These are phyloP conservation scores for Stephanocyclus meneghinianus DNA, from an alignment of 352 stramenopile genomes.

Conservation along the genomic window DNA sequence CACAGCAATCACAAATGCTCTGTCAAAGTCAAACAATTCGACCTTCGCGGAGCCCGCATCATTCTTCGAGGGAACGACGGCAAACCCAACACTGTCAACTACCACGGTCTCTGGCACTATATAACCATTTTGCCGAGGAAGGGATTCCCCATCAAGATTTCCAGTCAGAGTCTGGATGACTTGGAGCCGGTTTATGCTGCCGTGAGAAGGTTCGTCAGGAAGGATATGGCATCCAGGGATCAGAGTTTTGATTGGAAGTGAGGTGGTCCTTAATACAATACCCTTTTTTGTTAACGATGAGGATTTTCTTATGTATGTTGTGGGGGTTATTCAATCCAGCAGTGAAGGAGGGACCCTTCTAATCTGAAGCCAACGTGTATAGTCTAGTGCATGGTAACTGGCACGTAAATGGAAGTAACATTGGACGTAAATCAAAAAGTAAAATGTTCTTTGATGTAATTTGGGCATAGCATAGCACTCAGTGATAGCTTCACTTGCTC, in stretches of 20 bases:
- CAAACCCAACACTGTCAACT: conserved; percentile 75
- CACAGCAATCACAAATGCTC: conserved; percentile 72
- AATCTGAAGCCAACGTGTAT: too few relatives aligned
- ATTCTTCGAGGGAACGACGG: conserved; percentile 76
- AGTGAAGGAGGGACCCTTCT: too few relatives aligned
- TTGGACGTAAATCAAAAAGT: too few relatives aligned
- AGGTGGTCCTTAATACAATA: conserved; percentile 2
- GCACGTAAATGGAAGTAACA: too few relatives aligned
- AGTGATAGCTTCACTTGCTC: too few relatives aligned
- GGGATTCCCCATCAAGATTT: conserved; percentile 83
- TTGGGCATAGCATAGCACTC: too few relatives aligned
- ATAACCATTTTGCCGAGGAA: conserved; percentile 75
- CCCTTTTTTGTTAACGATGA: not conserved
- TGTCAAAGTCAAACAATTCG: conserved; percentile 84
- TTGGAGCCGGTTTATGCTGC: conserved; percentile 78
- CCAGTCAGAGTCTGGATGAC: conserved; percentile 63
- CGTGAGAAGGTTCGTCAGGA: conserved; percentile 67
- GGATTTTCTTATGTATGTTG: not conserved
- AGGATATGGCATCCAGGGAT: conserved; percentile 35
- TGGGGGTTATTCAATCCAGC: too few relatives aligned
- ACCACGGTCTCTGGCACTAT: conserved; percentile 77
- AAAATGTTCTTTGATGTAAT: too few relatives aligned
- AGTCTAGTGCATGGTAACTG: too few relatives aligned
- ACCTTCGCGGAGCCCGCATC: conserved; percentile 74
- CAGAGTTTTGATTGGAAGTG: conserved; percentile 7